Evolutionary conservation across 2,329 filamentous ascomycete genomes (phyloP).

Genomic region (Botrytis cinerea): DNA sequence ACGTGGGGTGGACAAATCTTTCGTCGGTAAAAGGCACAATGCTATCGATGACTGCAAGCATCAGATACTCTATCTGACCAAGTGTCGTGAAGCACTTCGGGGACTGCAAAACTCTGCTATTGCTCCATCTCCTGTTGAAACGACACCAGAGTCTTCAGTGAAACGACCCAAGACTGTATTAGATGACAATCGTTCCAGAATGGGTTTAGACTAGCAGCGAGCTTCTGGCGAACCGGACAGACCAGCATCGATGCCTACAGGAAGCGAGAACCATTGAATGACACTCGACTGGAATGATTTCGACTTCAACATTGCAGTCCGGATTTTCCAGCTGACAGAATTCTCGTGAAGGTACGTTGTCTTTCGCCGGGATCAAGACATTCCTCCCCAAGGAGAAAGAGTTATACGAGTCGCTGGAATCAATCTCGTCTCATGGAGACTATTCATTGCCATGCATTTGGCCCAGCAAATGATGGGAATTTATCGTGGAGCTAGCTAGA

Average conservation of each 20-base stretch:
- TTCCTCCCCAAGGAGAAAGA: background rate
- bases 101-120: background rate
- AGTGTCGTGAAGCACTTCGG: constrained; percentile 9
- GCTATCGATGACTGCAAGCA: constrained; percentile 18
- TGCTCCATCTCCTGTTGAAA: background rate
- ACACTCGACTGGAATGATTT: background rate
- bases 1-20: background rate
- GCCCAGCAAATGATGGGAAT: background rate
- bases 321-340: background rate
- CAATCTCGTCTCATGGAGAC: background rate
- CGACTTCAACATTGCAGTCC: background rate
- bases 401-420: background rate
- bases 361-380: background rate
- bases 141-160: background rate
- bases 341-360: background rate
- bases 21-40: constrained; percentile 14
- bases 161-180: constrained; percentile 8
- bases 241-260: background rate
- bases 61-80: constrained; percentile 9
- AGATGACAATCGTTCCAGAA: constrained; percentile 1
- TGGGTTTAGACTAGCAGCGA: background rate
- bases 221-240: background rate
- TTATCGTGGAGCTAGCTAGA: background rate
- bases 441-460: background rate
- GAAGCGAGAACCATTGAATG: background rate